Percentiles rank a stretch among this genome's conserved stretches.
phyloP scores from a whole-genome alignment of 2,329 filamentous ascomycete species.

The Xylariaceae sp. region DNA sequence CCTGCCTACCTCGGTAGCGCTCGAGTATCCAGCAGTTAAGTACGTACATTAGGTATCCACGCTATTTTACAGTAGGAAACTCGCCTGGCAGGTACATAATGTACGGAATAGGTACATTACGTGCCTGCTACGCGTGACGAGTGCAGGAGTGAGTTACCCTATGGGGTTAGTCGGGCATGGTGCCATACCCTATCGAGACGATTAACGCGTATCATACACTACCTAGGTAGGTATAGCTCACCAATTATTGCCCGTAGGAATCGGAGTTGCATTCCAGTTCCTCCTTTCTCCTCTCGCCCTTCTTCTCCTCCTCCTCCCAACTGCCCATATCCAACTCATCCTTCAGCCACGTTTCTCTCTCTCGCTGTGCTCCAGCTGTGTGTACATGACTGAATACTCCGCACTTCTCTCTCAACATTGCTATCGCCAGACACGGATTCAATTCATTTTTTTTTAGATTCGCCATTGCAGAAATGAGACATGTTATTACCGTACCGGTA shows the following conservation, averaged over 20 bases:
- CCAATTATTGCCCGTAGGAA: background rate
- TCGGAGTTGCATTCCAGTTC: constrained; percentile 8
- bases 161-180: background rate
- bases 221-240: background rate
- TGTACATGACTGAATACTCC: background rate
- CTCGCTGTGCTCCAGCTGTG: background rate
- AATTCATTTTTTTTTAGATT: background rate
- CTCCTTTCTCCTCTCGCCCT: background rate
- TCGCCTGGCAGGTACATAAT: background rate
- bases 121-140: background rate
- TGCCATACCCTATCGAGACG: background rate
- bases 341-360: background rate
- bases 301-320: background rate
- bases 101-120: background rate
- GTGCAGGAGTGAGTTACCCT: background rate
- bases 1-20: background rate
- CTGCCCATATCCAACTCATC: constrained; percentile 3
- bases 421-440: constrained; percentile 16
- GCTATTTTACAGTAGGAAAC: no score
- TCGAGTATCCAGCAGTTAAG: background rate
- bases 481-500: background rate
- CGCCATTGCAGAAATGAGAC: background rate
- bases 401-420: background rate
- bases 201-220: background rate
- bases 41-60: no score